These are phyloP conservation scores for Penicillium italicum DNA, from an alignment of 2,329 filamentous ascomycete species.

Conservation along the genomic window DNA sequence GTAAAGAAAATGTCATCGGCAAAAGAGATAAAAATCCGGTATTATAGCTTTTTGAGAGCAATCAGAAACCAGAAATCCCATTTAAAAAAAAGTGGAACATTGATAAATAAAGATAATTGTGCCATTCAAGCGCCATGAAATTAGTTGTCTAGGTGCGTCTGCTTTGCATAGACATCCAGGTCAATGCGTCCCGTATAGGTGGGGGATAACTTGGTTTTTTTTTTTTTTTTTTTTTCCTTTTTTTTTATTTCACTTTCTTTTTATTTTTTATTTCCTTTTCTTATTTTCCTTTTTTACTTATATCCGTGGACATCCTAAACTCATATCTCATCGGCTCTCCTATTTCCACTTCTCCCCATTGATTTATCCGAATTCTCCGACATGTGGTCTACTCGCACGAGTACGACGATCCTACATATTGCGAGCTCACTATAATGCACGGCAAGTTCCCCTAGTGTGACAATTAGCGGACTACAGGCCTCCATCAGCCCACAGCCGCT, in stretches of 20 bases:
- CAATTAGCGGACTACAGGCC: not conserved
- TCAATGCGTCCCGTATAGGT: conserved; percentile 24
- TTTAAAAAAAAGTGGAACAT: not conserved
- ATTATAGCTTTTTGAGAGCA: conserved; percentile 2
- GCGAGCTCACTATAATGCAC: conserved; percentile 6
- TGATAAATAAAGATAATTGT: not conserved
- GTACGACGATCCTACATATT: conserved; percentile 8
- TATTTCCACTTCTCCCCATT: not conserved
- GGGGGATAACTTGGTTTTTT: not conserved
- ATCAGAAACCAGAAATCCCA: not conserved
- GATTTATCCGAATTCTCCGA: conserved; percentile 5
- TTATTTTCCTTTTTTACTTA: not conserved
- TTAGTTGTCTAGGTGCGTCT: conserved; percentile 13
- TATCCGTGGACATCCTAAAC: not conserved
- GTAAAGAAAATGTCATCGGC: not conserved
- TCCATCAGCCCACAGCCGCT: conserved; percentile 7
- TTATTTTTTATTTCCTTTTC: not conserved
- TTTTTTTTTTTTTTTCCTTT: not conserved
- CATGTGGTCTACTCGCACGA: conserved; percentile 13
- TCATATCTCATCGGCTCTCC: not conserved
- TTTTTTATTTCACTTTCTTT: not conserved
- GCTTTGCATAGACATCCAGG: conserved; percentile 16
- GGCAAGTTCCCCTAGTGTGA: not conserved
- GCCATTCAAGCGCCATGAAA: not conserved
- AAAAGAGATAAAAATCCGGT: conserved; percentile 1